Evolutionary conservation across 2,329 filamentous ascomycete genomes (phyloP), one percentile per base, ranked within the genome.

Genomic region (Fusarium musae): DNA sequence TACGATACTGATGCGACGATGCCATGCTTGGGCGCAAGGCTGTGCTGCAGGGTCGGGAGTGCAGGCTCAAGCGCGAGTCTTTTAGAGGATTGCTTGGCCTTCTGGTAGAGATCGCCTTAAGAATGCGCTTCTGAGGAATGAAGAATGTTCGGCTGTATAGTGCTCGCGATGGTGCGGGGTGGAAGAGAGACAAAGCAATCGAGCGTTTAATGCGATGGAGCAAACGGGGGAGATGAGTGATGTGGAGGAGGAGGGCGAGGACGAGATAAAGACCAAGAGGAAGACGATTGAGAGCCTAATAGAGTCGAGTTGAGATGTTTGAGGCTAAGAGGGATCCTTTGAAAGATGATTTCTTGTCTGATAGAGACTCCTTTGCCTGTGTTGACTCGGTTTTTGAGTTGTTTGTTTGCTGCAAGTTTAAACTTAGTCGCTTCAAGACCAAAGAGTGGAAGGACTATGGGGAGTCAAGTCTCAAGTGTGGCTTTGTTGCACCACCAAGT

Each of bases 1-100:
- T 87, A 82, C 87, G 87, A 75, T 87, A 86, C 74, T 88, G 85
- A 73, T 85, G 81, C 73, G 86, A 85, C 79, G 87, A 85, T 80
- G 87, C 84, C 87, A 89, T 89, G 78, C 71, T 80, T 74, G 58
- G 61, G 70, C 68, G 75, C 76, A 78, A 70, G 69, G 73, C 70
- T 50, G 54, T 63, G 52, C 36, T 60, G 61, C 52, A 62, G 59
- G 56, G 59, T 34, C 62, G 66, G 58, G 61, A 52, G 59, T 53
- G 56, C 68, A 70, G 69, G 70, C 69, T 70, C 67, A 63, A 73
- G 70, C 76, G 71, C 61, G 54, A 70, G 69, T 69, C 56, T 75
- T 30, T 54, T 59, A 56, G 49, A 60, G 75, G 61, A 63, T 66
- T 60, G 63, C 66, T 58, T 63, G 36, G 60, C 60, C 64, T 46